Evolutionary conservation across 2,329 filamentous ascomycete genomes (phyloP), one percentile per base, ranked within the genome.

Genomic region (Onygenales sp.): DNA sequence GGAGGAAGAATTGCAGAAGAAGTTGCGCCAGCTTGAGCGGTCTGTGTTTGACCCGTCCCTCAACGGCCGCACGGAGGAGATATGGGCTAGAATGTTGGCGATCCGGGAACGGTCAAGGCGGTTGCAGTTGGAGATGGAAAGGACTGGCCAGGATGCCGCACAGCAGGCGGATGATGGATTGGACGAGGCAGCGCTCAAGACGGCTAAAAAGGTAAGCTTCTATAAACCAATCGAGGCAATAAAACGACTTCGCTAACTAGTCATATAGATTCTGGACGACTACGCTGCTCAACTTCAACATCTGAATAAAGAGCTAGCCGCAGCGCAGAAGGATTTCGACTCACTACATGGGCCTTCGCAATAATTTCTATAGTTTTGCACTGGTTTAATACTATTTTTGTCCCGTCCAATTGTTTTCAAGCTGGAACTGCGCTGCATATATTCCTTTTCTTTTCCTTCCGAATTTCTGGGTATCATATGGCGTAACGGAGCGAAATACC

Each of bases 41-140:
- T 73, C 74, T 49, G 78, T 82, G 2, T 79, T 81, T 50, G 82
- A 85, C 60, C 81, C 82, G 0, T 75, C 77, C 4, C 71, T 84
- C 46, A 75, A 74, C 44, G 82, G 80, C 4, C 70, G 81, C 21
- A 78, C 79, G 54, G 82, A 85, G 63, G 82, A 85, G 66, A 81
- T 85, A 53, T 85, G 82, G 82, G 82, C 82, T 33, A 72, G 82
- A 40, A 83, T 85, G 81, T 74, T 83, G 47, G 77, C 77, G 6
- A 76, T 85, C 51, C 71, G 81, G 52, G 81, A 84, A 62, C 71
- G 81, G 52, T 77, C 79, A 46, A 76, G 77, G 60, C 75, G 78
- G 61, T 63, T 85, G 53, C 79, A 84, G 59, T 70, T 74, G 56
- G 82, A 85, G 66, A 77, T 81, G 53, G 80, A 83, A 63, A 76